Evolutionary conservation across 1,139 yeast genomes (phyloP).

Genomic region (Wickerhamomyces sp.): DNA sequence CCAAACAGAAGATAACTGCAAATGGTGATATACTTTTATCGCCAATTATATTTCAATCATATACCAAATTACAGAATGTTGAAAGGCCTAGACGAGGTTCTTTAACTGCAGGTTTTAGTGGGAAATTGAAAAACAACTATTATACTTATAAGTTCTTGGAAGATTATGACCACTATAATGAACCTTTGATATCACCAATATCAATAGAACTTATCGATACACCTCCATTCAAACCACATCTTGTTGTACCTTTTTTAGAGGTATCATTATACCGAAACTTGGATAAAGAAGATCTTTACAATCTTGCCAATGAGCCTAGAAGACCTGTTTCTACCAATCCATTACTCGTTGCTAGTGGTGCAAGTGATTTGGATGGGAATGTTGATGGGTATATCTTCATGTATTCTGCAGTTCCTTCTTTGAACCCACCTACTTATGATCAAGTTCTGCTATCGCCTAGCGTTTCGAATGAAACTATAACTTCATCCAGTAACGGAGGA

Average conservation of each 20-base stretch:
- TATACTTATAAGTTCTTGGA: constrained; percentile 21
- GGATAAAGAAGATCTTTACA: constrained; percentile 53
- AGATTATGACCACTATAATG: constrained; percentile 30
- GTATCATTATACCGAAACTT: constrained; percentile 60
- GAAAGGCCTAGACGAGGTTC: constrained; percentile 14
- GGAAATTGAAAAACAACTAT: constrained; percentile 16
- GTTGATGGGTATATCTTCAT: constrained; percentile 71
- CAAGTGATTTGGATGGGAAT: constrained; percentile 67
- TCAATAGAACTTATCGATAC: constrained; percentile 68
- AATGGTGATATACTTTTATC: constrained; percentile 25
- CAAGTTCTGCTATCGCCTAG: constrained; percentile 15
- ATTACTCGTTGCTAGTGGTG: constrained; percentile 70
- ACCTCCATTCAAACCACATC: constrained; percentile 61
- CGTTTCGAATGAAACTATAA: constrained; percentile 5
- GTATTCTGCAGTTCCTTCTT: constrained; percentile 58
- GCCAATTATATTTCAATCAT: constrained; percentile 32
- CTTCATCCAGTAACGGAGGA: neutral
- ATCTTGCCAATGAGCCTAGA: constrained; percentile 64
- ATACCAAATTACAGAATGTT: constrained; percentile 21
- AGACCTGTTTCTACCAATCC: constrained; percentile 63
- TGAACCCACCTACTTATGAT: constrained; percentile 25
- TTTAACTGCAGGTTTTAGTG: constrained; percentile 9
- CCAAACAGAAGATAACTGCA: constrained; percentile 26
- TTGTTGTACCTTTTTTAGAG: constrained; percentile 69
- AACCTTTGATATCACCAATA: constrained; percentile 54